Evolutionary conservation across 164 flowering plant species (phyloP), one percentile per base, ranked within the genome.

Genomic region (Magnolia changhungtana): DNA sequence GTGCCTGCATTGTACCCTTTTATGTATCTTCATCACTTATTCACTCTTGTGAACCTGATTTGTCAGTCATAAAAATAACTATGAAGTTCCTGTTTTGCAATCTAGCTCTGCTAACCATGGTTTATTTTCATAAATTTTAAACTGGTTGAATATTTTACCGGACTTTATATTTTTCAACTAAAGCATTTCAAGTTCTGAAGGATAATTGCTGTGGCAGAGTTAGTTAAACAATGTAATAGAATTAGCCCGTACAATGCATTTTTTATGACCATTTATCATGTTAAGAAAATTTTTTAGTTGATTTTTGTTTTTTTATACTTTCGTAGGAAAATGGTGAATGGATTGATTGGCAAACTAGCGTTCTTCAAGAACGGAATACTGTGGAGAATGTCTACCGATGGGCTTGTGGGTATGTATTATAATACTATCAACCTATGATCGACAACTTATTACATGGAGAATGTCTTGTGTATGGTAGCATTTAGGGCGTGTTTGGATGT

Each of bases 301-400:
- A 27, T 50, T 69, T 75, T 71, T 29, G 16, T 50, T 61, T 19
- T 63, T 70, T 50, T 10, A 69, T 67, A 11, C 11, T 72, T 49
- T 76, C 7, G 79, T 69, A 95, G 99, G 95, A 85, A 80, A 89
- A 85, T 71, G 82, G 49, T 52, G 95, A 89, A 76, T 95, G 98
- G 98, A 83, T 67, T 72, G 96, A 89, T 49, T 95, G 99, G 99
- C 95, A 91, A 80, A 58, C 85, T 51, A 88, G 81, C 31, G 90
- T 86, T 80, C 77, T 95, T 67, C 96, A 88, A 80, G 91, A 91
- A 84, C 96, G 98, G 31, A 93, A 90, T 82, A 82, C 74, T 6
- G 82, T 93, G 74, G 98, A 93, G 82, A 93, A 95, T 88, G 96
- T 95, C 27, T 85, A 85, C 75, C 85, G 88, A 58, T 95, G 99